Conservation (phyloP, 805 yeast genomes). For the Nakazawaea siamensis region DNA sequence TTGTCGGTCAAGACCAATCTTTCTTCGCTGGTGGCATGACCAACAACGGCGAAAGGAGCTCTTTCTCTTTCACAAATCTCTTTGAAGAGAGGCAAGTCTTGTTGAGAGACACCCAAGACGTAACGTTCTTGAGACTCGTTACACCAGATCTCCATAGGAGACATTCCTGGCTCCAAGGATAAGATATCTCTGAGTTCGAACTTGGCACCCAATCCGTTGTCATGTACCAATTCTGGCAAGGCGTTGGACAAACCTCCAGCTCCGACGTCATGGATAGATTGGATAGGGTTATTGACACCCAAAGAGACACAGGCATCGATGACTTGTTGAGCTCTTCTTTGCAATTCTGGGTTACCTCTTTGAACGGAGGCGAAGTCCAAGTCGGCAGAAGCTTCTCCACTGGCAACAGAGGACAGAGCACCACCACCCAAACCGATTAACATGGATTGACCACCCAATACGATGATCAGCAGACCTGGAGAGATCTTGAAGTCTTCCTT, state of each 20-base stretch:
- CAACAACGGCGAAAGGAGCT: conserved; percentile 94
- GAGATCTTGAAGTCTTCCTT: conserved; percentile 75
- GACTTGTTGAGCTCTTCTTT: conserved; percentile 97
- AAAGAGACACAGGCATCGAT: conserved; percentile 88
- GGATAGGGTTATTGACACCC: conserved; percentile 71
- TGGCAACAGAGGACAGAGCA: conserved; percentile 95
- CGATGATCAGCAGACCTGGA: conserved; percentile 87
- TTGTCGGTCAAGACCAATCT: conserved; percentile 76
- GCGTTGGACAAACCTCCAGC: conserved; percentile 99
- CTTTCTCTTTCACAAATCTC: conserved; percentile 89
- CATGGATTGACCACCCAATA: conserved; percentile 97
- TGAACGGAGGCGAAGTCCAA: conserved; percentile 98
- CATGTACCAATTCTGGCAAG: conserved; percentile 94
- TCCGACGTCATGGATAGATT: conserved; percentile 97
- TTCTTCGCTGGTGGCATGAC: conserved; percentile 84
- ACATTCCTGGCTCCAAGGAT: conserved; percentile 94
- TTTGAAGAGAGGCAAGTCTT: conserved; percentile 62
- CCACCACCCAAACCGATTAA: conserved; percentile 99
- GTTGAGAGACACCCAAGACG: conserved; percentile 84
- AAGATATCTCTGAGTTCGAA: conserved; percentile 89
- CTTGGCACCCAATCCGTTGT: conserved; percentile 88
- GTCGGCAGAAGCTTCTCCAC: conserved; percentile 94
- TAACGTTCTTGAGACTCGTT: conserved; percentile 98
- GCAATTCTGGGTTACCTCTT: conserved; percentile 99
- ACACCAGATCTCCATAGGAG: conserved; percentile 99